These are phyloP conservation scores for Ilyonectria sp. DNA, from an alignment of 2,329 filamentous ascomycete genomes.

Conservation along the genomic window DNA sequence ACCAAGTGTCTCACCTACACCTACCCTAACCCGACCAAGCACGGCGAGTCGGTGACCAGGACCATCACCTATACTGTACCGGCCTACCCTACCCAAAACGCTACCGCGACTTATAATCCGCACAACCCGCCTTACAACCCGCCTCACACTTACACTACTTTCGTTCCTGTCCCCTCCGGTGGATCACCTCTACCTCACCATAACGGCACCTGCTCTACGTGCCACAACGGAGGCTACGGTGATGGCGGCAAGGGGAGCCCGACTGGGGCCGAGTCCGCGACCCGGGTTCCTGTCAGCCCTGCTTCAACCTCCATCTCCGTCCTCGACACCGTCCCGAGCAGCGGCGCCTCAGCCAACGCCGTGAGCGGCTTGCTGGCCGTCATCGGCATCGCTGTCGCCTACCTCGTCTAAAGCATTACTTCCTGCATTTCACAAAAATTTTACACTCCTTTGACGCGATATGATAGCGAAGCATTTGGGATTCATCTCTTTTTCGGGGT, in stretches of 20 bases:
- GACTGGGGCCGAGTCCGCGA: slow-evolving; percentile 21
- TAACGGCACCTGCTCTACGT: slow-evolving; percentile 37
- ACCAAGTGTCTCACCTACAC: slow-evolving; percentile 47
- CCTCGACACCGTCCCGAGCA: slow-evolving; percentile 42
- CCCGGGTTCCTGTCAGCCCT: slow-evolving; percentile 34
- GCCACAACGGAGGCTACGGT: slow-evolving; percentile 23
- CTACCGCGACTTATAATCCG: slow-evolving; percentile 33
- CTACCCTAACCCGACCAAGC: slow-evolving; percentile 46
- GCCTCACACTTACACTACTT: slow-evolving; percentile 37
- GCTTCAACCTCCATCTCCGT: slow-evolving; percentile 30
- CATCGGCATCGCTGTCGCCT: slow-evolving; percentile 57
- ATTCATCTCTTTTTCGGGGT: slow-evolving; percentile 11
- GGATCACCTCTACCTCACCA: slow-evolving; percentile 27
- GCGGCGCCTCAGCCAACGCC: slow-evolving; percentile 50
- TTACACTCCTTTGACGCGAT: slow-evolving; percentile 20
- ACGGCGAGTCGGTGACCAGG: slow-evolving; percentile 42
- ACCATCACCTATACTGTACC: slow-evolving; percentile 47
- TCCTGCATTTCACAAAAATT: neutral
- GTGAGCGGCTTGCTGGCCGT: slow-evolving; percentile 55
- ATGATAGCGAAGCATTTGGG: slow-evolving; percentile 25
- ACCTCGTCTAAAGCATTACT: slow-evolving; percentile 56
- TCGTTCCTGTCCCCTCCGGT: slow-evolving; percentile 38
- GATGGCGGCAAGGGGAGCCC: neutral
- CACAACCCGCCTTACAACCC: slow-evolving; percentile 25
- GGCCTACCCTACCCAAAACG: slow-evolving; percentile 34